A percentile compares a stretch with the other conserved stretches of the same genome.
These are phyloP conservation scores for Pleurotus tuoliensis DNA, from an alignment of 768 basidiomycete species.

Conservation along the genomic window DNA sequence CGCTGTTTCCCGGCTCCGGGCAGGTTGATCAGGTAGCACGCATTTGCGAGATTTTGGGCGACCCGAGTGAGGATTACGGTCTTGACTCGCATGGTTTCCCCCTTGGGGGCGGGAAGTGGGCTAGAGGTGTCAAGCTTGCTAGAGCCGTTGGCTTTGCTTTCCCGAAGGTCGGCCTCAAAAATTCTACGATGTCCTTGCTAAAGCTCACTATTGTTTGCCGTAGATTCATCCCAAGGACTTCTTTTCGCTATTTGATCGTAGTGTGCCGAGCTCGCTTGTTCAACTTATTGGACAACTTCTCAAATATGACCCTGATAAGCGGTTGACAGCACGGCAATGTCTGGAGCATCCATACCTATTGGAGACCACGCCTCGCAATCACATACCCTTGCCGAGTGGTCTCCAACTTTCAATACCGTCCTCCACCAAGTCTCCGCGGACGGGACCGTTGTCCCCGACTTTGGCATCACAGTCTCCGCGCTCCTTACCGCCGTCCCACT, in stretches of 20 bases:
- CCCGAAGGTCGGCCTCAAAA: conserved; percentile 63
- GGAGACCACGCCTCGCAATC: conserved; percentile 68
- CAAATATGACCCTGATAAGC: conserved; percentile 84
- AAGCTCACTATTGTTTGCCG: background rate
- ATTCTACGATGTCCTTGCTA: conserved; percentile 10
- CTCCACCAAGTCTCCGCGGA: conserved; percentile 28
- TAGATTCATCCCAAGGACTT: conserved; percentile 67
- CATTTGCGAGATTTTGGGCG: conserved; percentile 92
- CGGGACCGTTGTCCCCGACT: conserved; percentile 29
- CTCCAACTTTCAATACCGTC: conserved; percentile 32
- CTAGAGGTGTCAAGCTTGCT: conserved; percentile 82
- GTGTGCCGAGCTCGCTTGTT: conserved; percentile 75
- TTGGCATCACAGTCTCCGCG: conserved; percentile 27
- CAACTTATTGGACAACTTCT: conserved; percentile 91
- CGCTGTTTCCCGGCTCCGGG: conserved; percentile 90
- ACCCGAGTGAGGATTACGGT: conserved; percentile 84
- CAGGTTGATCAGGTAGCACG: conserved; percentile 90
- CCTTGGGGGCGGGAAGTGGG: conserved; percentile 88
- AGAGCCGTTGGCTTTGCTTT: conserved; percentile 82
- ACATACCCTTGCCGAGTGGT: conserved; percentile 58
- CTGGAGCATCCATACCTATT: conserved; percentile 86
- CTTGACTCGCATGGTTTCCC: conserved; percentile 61
- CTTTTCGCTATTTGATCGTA: conserved; percentile 71
- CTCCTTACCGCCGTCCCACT: conserved; percentile 29
- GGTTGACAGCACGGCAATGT: conserved; percentile 85